Conservation (phyloP, 345 rosid genomes). For the Xanthoceras sorbifolium region DNA sequence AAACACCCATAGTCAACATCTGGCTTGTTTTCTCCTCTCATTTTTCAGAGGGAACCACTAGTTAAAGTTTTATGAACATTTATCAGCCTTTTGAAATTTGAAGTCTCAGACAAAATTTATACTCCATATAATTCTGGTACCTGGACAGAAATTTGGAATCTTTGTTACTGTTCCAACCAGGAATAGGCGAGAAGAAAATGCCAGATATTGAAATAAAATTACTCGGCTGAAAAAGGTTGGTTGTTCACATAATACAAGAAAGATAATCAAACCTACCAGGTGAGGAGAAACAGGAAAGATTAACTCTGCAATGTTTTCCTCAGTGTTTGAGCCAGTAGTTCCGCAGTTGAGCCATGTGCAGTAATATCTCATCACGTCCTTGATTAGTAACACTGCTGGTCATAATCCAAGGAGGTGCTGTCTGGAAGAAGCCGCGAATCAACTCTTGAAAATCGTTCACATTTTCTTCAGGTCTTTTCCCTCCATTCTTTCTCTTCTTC, state of each 20-base stretch:
- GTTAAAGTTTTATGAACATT: background rate
- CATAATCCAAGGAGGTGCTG: constrained; percentile 98
- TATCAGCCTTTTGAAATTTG: background rate
- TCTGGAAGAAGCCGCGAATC: constrained; percentile 72
- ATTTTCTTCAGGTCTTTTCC: constrained; percentile 85
- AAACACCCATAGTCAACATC: background rate
- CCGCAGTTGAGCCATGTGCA: constrained; percentile 95
- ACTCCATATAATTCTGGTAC: too few species aligned
- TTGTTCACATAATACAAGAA: background rate
- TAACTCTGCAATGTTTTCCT: constrained; percentile 15
- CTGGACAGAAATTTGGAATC: background rate
- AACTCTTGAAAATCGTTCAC: constrained; percentile 74
- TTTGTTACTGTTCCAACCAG: background rate
- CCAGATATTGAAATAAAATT: background rate
- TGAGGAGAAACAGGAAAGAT: background rate
- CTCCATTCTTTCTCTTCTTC: constrained; percentile 91
- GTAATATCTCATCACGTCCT: constrained; percentile 93
- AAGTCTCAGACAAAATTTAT: background rate
- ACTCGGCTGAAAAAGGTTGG: background rate
- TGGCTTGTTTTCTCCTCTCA: background rate
- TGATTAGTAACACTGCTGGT: constrained; percentile 95
- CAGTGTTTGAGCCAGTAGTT: constrained; percentile 92
- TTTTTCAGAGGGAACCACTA: background rate
- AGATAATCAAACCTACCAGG: background rate
- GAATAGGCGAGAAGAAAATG: background rate